Conservation (phyloP, 768 basidiomycete genomes). For the Daedalea quercina region DNA sequence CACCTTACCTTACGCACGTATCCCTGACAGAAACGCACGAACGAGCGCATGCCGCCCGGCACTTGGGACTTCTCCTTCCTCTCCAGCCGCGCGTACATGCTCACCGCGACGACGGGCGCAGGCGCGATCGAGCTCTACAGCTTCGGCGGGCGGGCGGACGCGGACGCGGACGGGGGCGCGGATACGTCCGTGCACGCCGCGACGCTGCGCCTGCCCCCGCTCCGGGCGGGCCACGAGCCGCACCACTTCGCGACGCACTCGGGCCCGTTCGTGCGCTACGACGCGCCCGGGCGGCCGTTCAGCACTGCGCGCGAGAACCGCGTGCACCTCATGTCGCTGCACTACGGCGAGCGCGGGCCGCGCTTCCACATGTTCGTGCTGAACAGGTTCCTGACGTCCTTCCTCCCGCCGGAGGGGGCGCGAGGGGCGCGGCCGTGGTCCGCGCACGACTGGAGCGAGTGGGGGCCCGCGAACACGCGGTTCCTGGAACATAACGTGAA, state of each 20-base stretch:
- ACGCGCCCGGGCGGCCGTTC: constrained; percentile 15
- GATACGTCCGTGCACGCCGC: constrained; percentile 12
- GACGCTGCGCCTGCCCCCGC: constrained; percentile 19
- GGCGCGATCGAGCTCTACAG: constrained; percentile 40
- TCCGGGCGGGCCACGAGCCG: constrained; percentile 8
- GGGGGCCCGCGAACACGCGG: constrained; percentile 32
- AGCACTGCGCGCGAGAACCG: constrained; percentile 15
- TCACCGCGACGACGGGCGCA: constrained; percentile 26
- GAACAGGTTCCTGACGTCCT: constrained; percentile 23
- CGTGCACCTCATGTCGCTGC: constrained; percentile 22
- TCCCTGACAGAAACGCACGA: constrained; percentile 23
- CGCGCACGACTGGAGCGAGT: constrained; percentile 28
- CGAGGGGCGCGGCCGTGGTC: not conserved
- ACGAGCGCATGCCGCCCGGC: constrained; percentile 16
- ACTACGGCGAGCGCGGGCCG: constrained; percentile 16
- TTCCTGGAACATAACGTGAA: constrained; percentile 20
- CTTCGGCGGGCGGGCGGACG: constrained; percentile 17
- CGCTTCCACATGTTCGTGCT: constrained; percentile 27
- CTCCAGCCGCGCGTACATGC: constrained; percentile 33
- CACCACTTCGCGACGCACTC: constrained; percentile 19
- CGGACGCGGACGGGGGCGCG: not conserved
- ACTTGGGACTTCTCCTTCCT: constrained; percentile 44
- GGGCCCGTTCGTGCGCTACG: constrained; percentile 20
- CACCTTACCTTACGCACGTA: not conserved
- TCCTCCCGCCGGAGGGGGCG: not conserved